Evolutionary conservation across 2,329 filamentous ascomycete species (phyloP).

Genomic region (Leptodontidium sp.): DNA sequence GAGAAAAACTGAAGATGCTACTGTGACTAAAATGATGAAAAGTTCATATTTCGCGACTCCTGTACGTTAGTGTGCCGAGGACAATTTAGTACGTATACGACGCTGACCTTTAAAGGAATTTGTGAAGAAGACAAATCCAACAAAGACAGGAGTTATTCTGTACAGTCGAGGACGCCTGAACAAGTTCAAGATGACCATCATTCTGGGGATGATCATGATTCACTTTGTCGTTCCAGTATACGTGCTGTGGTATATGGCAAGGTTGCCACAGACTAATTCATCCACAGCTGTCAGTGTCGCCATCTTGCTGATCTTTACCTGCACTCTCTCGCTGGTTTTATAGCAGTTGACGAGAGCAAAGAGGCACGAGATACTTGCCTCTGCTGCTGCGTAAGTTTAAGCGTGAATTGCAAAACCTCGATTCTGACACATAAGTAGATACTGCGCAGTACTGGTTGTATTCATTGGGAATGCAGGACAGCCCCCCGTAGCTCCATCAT

Average conservation of each 20-base stretch:
- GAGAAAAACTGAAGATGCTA: too few relatives aligned
- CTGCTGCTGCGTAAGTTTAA: slow-evolving; percentile 8
- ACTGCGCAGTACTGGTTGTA: neutral
- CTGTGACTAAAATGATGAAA: too few relatives aligned
- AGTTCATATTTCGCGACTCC: too few relatives aligned
- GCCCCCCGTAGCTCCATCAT: too few relatives aligned
- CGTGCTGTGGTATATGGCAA: neutral
- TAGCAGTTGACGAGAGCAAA: neutral
- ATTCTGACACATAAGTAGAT: too few relatives aligned
- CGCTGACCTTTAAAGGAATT: too few relatives aligned
- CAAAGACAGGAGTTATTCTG: neutral
- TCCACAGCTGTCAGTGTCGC: neutral
- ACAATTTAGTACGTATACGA: too few relatives aligned
- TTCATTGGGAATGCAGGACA: neutral
- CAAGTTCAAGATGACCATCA: neutral
- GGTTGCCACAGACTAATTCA: neutral
- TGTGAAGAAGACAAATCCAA: neutral
- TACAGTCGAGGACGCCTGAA: neutral
- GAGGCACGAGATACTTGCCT: neutral
- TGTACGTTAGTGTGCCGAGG: too few relatives aligned
- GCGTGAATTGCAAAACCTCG: neutral
- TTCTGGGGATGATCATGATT: neutral
- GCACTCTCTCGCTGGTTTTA: neutral
- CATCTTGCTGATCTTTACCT: neutral
- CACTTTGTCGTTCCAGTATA: slow-evolving; percentile 5